Conservation (phyloP, 2,329 filamentous ascomycete genomes). For the Teratosphaeria nubilosa region DNA sequence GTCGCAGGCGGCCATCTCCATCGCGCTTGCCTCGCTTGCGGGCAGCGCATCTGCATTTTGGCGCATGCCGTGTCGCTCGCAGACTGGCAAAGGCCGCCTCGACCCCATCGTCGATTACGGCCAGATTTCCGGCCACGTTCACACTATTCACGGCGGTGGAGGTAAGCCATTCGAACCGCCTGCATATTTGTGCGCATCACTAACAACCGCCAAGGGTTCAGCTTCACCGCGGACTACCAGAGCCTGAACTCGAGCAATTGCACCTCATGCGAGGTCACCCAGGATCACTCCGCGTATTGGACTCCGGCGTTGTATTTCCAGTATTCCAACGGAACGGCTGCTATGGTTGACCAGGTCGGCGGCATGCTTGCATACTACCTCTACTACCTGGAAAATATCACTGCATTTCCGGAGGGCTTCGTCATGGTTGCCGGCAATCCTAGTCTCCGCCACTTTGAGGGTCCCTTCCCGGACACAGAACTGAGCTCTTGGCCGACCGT, state of each 20-base stretch:
- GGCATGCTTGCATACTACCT: constrained; percentile 90
- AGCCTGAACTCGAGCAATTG: constrained; percentile 51
- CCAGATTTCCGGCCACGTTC: constrained; percentile 53
- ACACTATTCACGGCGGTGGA: constrained; percentile 64
- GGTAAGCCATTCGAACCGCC: constrained; percentile 45
- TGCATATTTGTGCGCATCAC: background rate
- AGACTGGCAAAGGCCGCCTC: constrained; percentile 58
- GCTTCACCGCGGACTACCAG: constrained; percentile 44
- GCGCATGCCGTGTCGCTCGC: constrained; percentile 75
- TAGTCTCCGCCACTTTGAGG: constrained; percentile 56
- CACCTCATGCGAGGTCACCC: constrained; percentile 67
- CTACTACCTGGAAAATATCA: constrained; percentile 54
- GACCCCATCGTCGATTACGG: constrained; percentile 66
- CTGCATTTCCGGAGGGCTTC: constrained; percentile 67
- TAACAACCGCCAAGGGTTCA: constrained; percentile 47
- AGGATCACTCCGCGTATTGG: constrained; percentile 86
- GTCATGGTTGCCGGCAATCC: constrained; percentile 72
- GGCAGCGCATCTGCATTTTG: constrained; percentile 55
- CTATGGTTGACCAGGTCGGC: constrained; percentile 63
- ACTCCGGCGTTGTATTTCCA: constrained; percentile 69
- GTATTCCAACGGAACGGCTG: constrained; percentile 54
- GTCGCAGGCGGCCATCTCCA: constrained; percentile 10
- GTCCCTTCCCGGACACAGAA: constrained; percentile 55
- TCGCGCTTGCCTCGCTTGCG: constrained; percentile 18
- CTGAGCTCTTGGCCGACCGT: constrained; percentile 61